Evolutionary conservation across 75 land plant genomes (phyloP).

Genomic region (Isoetes taiwanensis): DNA sequence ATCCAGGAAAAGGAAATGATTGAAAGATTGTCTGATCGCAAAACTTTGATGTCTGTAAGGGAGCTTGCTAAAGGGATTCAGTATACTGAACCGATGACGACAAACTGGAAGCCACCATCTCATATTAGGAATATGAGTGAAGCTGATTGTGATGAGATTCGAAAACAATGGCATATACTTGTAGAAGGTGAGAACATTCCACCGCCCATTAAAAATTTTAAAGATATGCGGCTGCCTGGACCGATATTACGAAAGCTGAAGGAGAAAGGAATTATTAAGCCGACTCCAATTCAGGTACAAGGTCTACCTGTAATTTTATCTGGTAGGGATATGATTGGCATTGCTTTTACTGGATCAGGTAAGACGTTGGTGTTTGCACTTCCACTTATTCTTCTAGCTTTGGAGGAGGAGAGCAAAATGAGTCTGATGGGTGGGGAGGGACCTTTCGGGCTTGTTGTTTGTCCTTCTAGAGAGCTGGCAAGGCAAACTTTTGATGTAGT

Average conservation of each 20-base stretch:
- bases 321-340: constrained; percentile 90
- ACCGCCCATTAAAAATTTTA: constrained; percentile 70
- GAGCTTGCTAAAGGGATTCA: constrained; percentile 83
- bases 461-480: constrained; percentile 87
- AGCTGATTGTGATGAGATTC: constrained; percentile 38
- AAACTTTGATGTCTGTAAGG: constrained; percentile 75
- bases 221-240: constrained; percentile 78
- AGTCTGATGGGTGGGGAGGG: constrained; percentile 73
- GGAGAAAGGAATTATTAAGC: constrained; percentile 62
- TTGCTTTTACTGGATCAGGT: constrained; percentile 91
- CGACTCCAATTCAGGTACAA: constrained; percentile 89
- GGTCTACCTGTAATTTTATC: constrained; percentile 82
- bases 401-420: constrained; percentile 77
- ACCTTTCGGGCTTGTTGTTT: constrained; percentile 72
- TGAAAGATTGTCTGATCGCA: constrained; percentile 64
- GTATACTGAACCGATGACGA: constrained; percentile 66
- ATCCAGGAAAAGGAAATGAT: constrained; percentile 84
- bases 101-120: constrained; percentile 83
- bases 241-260: constrained; percentile 57
- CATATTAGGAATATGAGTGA: constrained; percentile 35
- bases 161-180: constrained; percentile 84
- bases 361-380: constrained; percentile 83
- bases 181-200: constrained; percentile 83
- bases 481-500: constrained; percentile 90
- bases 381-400: constrained; percentile 76